Evolutionary conservation across 2,329 filamentous ascomycete genomes (phyloP).

Genomic region (Seiridium cupressi): DNA sequence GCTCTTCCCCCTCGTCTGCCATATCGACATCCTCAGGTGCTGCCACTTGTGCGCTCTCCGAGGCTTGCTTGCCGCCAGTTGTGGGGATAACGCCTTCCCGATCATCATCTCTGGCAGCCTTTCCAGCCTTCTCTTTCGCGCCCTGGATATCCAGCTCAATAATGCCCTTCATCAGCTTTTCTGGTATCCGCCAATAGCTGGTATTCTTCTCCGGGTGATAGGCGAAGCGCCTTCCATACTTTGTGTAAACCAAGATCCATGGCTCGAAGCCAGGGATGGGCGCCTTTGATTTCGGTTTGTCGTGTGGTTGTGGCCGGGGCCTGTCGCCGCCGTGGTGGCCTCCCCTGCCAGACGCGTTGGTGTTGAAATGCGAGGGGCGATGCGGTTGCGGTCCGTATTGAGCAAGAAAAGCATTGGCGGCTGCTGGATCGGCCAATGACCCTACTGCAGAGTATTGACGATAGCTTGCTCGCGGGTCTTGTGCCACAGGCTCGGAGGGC

Average conservation of each 20-base stretch:
- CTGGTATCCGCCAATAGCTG: constrained; percentile 94
- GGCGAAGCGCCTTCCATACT: constrained; percentile 83
- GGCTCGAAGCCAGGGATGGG: constrained; percentile 78
- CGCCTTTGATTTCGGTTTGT: constrained; percentile 79
- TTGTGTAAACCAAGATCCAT: constrained; percentile 93
- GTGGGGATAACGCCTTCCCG: not conserved
- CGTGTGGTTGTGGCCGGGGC: constrained; percentile 66
- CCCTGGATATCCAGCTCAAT: constrained; percentile 70
- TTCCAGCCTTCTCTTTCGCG: constrained; percentile 55
- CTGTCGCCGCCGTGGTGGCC: constrained; percentile 50
- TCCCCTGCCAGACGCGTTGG: constrained; percentile 30
- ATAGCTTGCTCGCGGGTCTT: constrained; percentile 34
- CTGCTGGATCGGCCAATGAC: constrained; percentile 51
- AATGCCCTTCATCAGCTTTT: constrained; percentile 79
- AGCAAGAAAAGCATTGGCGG: constrained; percentile 61
- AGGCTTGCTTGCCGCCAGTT: not conserved
- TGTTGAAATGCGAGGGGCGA: constrained; percentile 30
- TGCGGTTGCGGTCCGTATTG: constrained; percentile 43
- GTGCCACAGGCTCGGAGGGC: constrained; percentile 16
- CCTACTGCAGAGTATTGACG: constrained; percentile 40
- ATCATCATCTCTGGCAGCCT: not conserved
- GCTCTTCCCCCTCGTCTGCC: constrained; percentile 33
- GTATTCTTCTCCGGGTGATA: constrained; percentile 83
- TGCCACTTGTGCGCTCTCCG: not conserved
- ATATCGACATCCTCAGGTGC: constrained; percentile 21